phyloP scores from a whole-genome alignment of 2,329 filamentous ascomycete genomes.

The Stachybotrys echinatus region DNA sequence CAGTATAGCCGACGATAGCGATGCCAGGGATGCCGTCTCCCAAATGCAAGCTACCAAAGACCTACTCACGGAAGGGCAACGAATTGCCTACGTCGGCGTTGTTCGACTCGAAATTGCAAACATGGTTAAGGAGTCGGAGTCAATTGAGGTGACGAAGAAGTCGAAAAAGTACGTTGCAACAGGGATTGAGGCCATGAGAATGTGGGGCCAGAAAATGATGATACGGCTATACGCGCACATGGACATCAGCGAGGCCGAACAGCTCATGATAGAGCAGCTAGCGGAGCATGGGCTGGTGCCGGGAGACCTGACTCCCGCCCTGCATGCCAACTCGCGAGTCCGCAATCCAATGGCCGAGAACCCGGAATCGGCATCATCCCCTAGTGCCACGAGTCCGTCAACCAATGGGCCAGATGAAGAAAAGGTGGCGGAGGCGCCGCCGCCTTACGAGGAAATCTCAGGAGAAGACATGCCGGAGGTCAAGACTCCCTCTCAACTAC shows the following conservation, averaged over 20 bases:
- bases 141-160: slow-evolving; percentile 55
- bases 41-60: slow-evolving; percentile 97
- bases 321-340: slow-evolving; percentile 90
- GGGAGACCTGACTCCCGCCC: slow-evolving; percentile 72
- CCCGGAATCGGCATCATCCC: slow-evolving; percentile 4
- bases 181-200: slow-evolving; percentile 73
- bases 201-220: slow-evolving; percentile 99
- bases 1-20: slow-evolving; percentile 65
- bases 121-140: slow-evolving; percentile 66
- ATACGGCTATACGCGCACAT: slow-evolving; percentile 89
- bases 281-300: slow-evolving; percentile 87
- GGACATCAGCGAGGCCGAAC: slow-evolving; percentile 87
- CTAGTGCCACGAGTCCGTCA: slow-evolving; percentile 10
- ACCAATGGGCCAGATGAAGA: slow-evolving; percentile 32
- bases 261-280: slow-evolving; percentile 98
- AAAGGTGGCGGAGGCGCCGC: slow-evolving; percentile 43
- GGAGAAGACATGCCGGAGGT: slow-evolving; percentile 73
- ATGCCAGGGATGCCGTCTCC: slow-evolving; percentile 76
- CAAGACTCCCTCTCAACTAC: slow-evolving; percentile 76
- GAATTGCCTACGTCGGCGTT: slow-evolving; percentile 91
- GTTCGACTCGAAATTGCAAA: slow-evolving; percentile 74
- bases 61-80: slow-evolving; percentile 88
- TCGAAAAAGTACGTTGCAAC: slow-evolving; percentile 68
- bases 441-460: slow-evolving; percentile 58
- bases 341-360: slow-evolving; percentile 78